Evolutionary conservation across 1,284 basidiomycete species (phyloP).

Genomic region (Ceratobasidium sp.): DNA sequence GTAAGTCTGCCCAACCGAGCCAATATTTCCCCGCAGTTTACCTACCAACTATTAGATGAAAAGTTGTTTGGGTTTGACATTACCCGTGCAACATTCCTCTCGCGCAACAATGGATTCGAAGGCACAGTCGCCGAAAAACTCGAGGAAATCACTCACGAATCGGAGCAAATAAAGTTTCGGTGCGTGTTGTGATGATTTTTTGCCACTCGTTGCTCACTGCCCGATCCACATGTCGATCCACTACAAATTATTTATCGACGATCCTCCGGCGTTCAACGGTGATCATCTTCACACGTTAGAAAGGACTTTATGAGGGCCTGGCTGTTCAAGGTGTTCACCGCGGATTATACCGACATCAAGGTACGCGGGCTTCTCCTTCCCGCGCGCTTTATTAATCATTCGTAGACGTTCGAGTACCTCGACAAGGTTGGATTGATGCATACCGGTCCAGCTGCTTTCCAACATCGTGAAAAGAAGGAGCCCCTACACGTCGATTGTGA

Average conservation of each 20-base stretch:
- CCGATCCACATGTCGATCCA: too few species aligned
- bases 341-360: slow-evolving; percentile 37
- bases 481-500: slow-evolving; percentile 42
- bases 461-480: slow-evolving; percentile 42
- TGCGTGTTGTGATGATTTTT: not conserved
- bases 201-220: too few species aligned
- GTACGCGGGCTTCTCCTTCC: not conserved
- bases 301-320: slow-evolving; percentile 40
- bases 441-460: slow-evolving; percentile 41
- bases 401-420: slow-evolving; percentile 40
- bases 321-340: slow-evolving; percentile 42
- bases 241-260: too few species aligned
- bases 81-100: slow-evolving; percentile 39
- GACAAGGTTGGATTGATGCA: slow-evolving; percentile 41
- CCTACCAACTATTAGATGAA: slow-evolving; percentile 39
- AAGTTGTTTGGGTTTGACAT: slow-evolving; percentile 41
- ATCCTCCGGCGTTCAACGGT: not conserved
- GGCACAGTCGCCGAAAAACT: slow-evolving; percentile 16
- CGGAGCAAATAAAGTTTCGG: slow-evolving; percentile 40
- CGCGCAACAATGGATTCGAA: slow-evolving; percentile 39
- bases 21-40: slow-evolving; percentile 5
- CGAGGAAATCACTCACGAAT: slow-evolving; percentile 36
- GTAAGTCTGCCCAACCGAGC: slow-evolving; percentile 21
- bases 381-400: not conserved
- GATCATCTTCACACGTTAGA: not conserved